A percentile compares a stretch with the other conserved stretches of the same genome.
Conservation (phyloP, 768 basidiomycete species). For the Strobilomyces confusus region DNA sequence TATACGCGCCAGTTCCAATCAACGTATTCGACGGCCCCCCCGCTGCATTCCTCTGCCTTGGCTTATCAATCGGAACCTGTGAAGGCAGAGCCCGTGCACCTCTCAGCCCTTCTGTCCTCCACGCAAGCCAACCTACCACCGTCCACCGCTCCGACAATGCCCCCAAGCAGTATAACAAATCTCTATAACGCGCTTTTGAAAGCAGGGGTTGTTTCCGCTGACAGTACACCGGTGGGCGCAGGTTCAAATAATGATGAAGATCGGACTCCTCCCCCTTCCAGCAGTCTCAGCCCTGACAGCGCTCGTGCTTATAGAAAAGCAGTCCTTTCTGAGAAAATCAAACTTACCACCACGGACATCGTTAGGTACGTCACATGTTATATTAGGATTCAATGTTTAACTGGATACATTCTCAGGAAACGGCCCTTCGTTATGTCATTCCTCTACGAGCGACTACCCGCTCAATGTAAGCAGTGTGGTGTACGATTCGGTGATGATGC, state of each 20-base stretch:
- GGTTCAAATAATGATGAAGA: slow-evolving; percentile 31
- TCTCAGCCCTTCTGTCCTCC: slow-evolving; percentile 28
- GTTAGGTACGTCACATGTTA: slow-evolving; percentile 47
- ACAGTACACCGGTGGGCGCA: slow-evolving; percentile 48
- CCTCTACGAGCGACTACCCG: slow-evolving; percentile 69
- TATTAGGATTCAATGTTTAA: not conserved
- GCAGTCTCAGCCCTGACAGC: slow-evolving; percentile 42
- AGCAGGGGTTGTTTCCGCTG: slow-evolving; percentile 69
- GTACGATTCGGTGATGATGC: slow-evolving; percentile 75
- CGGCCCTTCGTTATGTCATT: slow-evolving; percentile 60
- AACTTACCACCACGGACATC: slow-evolving; percentile 66
- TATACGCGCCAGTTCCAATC: slow-evolving; percentile 28
- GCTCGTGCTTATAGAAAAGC: slow-evolving; percentile 55
- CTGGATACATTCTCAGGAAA: slow-evolving; percentile 29
- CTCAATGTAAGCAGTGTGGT: slow-evolving; percentile 93
- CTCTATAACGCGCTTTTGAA: slow-evolving; percentile 68
- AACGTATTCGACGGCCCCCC: slow-evolving; percentile 29
- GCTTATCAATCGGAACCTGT: slow-evolving; percentile 22
- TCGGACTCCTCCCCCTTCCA: slow-evolving; percentile 31
- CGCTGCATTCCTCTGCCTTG: slow-evolving; percentile 29
- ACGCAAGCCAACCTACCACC: slow-evolving; percentile 22
- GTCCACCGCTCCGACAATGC: slow-evolving; percentile 20
- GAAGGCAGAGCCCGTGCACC: slow-evolving; percentile 31
- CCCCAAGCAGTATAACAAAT: slow-evolving; percentile 45
- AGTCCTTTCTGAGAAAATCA: slow-evolving; percentile 57